Evolutionary conservation across 495 filamentous ascomycete species (phyloP), one percentile per base, ranked within the genome.

Genomic region (Lepraria neglecta): DNA sequence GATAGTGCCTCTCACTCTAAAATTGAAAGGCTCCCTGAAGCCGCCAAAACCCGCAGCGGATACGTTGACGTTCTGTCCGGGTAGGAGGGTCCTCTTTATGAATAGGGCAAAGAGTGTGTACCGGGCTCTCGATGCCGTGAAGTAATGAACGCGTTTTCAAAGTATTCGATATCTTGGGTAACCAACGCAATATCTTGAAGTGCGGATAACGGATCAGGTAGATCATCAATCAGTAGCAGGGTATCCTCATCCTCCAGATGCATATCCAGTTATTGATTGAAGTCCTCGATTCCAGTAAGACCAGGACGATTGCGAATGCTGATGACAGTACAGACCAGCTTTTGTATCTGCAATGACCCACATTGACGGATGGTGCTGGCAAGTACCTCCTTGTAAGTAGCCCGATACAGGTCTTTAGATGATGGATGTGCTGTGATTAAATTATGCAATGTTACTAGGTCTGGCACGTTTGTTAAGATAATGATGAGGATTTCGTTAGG

Each of bases 161-260:
- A 53, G 14, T 19, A 35, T 35, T 35, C 50, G 17, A 53, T 53
- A 53, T 53, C 50, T 53, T 53, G 28, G 50, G 15, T 53, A 3
- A 53, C 33, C 7, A 53, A 17, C 3, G 50, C 30, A 35, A 53
- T 53, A 53, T 53, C 50, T 53, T n/a, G 50, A 31, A 53, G 50
- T 10, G 50, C 27, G 9, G 1, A 1, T 17, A 33, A 5, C 5
- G 27, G 28, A 30, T 19, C 50, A 17, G 28, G 15, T 14, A 53
- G 3, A 5, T 53, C 4, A 6, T 35, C 30, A n/a, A 35, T n/a
- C 3, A 53, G 3, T 33, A 53, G 2, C n/a, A 27, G 6, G 19
- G 27, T 10, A n/a, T 19, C 28, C 28, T 35, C 17, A 17, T 21
- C 3, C 17, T 53, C 24, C 21, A 50, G 27, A 24, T 50, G 28